phyloP scores from a whole-genome alignment of 2,329 filamentous ascomycete species.

The Sordariomycetes sp. region DNA sequence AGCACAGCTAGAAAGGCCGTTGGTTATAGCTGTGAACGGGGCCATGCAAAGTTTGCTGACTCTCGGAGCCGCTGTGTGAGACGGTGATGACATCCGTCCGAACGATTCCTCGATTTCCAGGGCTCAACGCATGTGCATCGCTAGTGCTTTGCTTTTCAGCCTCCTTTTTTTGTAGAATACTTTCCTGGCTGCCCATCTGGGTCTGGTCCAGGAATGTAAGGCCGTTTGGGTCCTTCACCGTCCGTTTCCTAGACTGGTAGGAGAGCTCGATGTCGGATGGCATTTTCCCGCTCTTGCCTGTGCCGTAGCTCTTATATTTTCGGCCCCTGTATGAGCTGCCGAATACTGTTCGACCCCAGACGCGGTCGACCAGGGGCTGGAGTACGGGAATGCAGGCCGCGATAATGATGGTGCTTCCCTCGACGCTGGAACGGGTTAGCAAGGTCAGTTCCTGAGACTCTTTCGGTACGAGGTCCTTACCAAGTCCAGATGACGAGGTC shows the following conservation, averaged over 20 bases:
- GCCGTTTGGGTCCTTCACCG: constrained; percentile 5
- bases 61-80: background rate
- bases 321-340: background rate
- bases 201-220: constrained; percentile 9
- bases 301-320: constrained; percentile 4
- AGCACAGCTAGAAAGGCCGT: background rate
- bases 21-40: background rate
- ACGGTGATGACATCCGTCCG: background rate
- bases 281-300: background rate
- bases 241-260: constrained; percentile 4
- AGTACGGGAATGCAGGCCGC: constrained; percentile 23
- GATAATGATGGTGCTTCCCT: constrained; percentile 22
- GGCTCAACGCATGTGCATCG: background rate
- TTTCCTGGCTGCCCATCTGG: constrained; percentile 8
- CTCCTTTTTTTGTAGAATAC: constrained; percentile 3
- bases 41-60: background rate
- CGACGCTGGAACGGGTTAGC: constrained; percentile 13
- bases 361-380: constrained; percentile 17
- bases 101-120: background rate
- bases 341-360: constrained; percentile 11
- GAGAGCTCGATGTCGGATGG: constrained; percentile 7
- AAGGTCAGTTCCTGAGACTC: background rate
- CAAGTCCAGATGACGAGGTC: constrained; percentile 34
- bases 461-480: constrained; percentile 11
- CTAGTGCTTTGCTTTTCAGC: background rate